These are phyloP conservation scores for Infundibulicybe gibba DNA, from an alignment of 768 basidiomycete genomes.

Conservation along the genomic window DNA sequence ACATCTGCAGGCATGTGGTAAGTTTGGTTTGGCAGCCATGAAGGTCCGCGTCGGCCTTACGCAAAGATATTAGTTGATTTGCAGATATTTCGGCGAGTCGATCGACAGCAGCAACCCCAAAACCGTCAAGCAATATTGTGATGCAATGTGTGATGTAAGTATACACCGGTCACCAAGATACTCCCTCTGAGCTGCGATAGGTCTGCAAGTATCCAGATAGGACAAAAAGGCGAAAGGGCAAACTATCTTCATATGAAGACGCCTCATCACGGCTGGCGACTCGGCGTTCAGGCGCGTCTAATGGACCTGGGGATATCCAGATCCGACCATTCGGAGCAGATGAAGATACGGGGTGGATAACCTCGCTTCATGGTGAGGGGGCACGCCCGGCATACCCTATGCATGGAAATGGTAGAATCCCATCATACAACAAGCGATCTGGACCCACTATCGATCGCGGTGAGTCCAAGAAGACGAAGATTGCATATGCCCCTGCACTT, in stretches of 20 bases:
- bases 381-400: neutral
- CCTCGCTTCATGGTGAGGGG: constrained; percentile 1
- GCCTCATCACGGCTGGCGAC: constrained; percentile 16
- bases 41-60: neutral
- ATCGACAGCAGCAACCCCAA: constrained; percentile 47
- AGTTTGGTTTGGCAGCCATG: constrained; percentile 24
- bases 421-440: constrained; percentile 8
- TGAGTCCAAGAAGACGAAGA: constrained; percentile 29
- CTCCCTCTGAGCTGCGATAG: constrained; percentile 27
- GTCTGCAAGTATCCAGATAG: constrained; percentile 79
- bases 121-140: constrained; percentile 50
- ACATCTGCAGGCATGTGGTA: constrained; percentile 71
- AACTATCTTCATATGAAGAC: constrained; percentile 40
- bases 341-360: constrained; percentile 2
- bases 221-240: constrained; percentile 41
- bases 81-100: constrained; percentile 76
- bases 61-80: constrained; percentile 53
- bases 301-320: neutral
- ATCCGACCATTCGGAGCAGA: too few relatives aligned
- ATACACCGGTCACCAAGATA: neutral
- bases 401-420: neutral
- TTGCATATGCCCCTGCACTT: constrained; percentile 23
- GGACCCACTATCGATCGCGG: constrained; percentile 3
- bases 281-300: neutral
- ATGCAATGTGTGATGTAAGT: constrained; percentile 80